phyloP scores from a whole-genome alignment of 2,329 filamentous ascomycete genomes.

The Blastomyces silverae region DNA sequence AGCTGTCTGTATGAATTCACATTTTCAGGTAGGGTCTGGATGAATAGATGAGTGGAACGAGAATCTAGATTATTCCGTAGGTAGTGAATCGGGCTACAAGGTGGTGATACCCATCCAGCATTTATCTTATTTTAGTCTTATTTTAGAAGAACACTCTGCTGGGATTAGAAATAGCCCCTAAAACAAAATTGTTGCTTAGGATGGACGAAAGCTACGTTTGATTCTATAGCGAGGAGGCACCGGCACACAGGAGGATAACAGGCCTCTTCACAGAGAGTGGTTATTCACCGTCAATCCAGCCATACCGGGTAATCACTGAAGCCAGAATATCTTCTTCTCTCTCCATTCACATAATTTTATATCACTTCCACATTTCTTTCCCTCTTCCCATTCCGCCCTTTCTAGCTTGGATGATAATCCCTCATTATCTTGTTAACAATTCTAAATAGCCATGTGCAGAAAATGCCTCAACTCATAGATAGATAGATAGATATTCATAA shows the following conservation, averaged over 20 bases:
- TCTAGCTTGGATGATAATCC: background rate
- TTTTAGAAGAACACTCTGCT: background rate
- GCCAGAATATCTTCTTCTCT: background rate
- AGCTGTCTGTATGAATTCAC: conserved; percentile 13
- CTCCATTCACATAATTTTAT: background rate
- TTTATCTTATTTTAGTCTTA: background rate
- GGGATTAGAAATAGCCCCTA: background rate
- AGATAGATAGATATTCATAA: background rate
- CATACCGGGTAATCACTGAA: background rate
- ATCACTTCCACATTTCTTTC: background rate
- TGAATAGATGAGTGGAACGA: background rate
- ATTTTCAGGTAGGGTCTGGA: background rate
- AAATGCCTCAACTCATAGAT: too few species aligned
- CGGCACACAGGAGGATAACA: background rate
- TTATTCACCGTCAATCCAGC: too few species aligned
- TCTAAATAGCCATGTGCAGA: conserved; percentile 42
- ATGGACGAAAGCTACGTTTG: background rate
- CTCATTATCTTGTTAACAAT: background rate
- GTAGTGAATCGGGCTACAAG: background rate
- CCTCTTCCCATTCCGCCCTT: background rate
- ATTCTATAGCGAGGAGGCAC: background rate
- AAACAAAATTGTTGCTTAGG: background rate
- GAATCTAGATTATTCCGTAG: background rate
- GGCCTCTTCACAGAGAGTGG: too few species aligned
- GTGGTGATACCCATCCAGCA: background rate